Conservation (phyloP, 2,329 filamentous ascomycete genomes). For the Didymella sp. region DNA sequence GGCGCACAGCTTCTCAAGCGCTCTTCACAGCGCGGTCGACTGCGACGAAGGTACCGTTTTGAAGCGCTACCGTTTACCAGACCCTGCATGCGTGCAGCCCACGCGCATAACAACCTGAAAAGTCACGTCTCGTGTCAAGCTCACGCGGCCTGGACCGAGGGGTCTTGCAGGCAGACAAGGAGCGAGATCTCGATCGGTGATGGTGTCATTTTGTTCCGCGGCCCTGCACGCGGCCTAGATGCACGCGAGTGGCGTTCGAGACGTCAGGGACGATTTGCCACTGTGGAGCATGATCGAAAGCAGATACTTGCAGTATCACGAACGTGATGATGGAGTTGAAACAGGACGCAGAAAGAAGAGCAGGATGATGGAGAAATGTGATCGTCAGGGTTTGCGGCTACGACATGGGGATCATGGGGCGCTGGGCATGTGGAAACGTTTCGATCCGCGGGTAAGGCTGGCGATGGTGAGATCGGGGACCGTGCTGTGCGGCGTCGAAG, state of each 20-base stretch:
- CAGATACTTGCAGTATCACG: neutral
- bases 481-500: constrained; percentile 14
- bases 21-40: neutral
- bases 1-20: constrained; percentile 3
- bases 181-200: constrained; percentile 17
- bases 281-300: constrained; percentile 5
- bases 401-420: constrained; percentile 12
- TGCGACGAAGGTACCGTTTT: constrained; percentile 12
- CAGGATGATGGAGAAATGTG: constrained; percentile 8
- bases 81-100: constrained; percentile 11
- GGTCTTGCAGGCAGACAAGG: constrained; percentile 13
- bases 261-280: constrained; percentile 15
- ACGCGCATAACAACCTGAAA: constrained; percentile 8
- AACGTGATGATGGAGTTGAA: constrained; percentile 4
- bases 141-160: constrained; percentile 13
- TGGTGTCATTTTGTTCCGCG: constrained; percentile 19
- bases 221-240: constrained; percentile 12
- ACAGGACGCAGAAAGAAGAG: neutral
- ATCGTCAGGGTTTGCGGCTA: constrained; percentile 9
- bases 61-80: neutral
- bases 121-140: constrained; percentile 10
- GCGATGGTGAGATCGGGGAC: constrained; percentile 6
- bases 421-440: constrained; percentile 5
- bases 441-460: constrained; percentile 18
- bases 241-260: constrained; percentile 19